Evolutionary conservation across 2,329 filamentous ascomycete species (phyloP), one percentile per base, ranked within the genome.

Genomic region (Fusarium torreyae): DNA sequence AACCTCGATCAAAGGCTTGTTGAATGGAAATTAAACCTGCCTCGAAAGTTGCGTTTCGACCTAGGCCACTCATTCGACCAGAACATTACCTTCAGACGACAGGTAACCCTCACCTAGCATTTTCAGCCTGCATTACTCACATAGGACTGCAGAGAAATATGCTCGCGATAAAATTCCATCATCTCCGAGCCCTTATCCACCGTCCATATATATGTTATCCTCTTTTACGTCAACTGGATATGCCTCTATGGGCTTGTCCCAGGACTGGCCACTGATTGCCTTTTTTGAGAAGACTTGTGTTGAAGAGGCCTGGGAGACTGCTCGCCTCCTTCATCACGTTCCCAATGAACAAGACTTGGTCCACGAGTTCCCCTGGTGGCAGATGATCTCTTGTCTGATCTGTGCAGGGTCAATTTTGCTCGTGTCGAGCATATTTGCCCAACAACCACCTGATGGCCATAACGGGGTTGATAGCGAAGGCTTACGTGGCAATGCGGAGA

Each of bases 61-160:
- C 31, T 52, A 11, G 49, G 49, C 1, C 49, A 42, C 18, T 24
- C 49, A 2, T 42, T 42, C 6, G 49, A 42, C n/a, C 26, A 22
- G 17, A 20, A 24, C 5, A 28, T 52, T 10, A 43, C 26, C n/a
- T 52, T 43, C 17, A 42, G 17, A 2, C 49, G 36, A 5, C 49
- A 52, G 49, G 49, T n/a, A 11, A 1, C 3, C 15, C 1, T 7
- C 33, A 14, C 5, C 6, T 8, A 8, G 2, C 7, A 22, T 3
- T 26, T 0, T 17, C 2, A 0, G 17, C 2, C 2, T 5, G 4
- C 2, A 1, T 14, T 7, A 1, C 10, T 42, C 17, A 22, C 5
- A n/a, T 5, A 5, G 24, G 10, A 7, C 4, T 1, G 5, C 24
- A 42, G 49, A 2, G 49, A 2, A 52, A 24, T 18, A 52, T 52